A percentile compares a stretch with the other conserved stretches of the same genome.
phyloP scores from a whole-genome alignment of 495 filamentous ascomycete species.

The Hypoxylon trugodes region DNA sequence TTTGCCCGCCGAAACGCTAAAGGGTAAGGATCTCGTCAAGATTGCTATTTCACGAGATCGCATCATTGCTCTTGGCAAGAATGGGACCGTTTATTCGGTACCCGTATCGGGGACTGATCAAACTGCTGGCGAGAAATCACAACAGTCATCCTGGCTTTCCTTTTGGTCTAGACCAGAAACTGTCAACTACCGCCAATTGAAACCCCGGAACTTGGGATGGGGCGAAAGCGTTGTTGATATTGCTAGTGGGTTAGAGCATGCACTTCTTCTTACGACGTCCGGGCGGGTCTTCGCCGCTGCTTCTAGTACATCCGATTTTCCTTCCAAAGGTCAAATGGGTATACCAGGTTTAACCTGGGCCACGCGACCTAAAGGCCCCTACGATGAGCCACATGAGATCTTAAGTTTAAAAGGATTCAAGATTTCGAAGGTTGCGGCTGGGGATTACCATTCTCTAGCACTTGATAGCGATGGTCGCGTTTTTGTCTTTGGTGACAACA shows the following conservation, averaged over 20 bases:
- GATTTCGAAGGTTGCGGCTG: constrained; percentile 77
- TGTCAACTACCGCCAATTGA: constrained; percentile 72
- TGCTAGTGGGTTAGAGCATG: constrained; percentile 81
- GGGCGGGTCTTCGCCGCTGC: constrained; percentile 90
- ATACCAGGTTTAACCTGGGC: constrained; percentile 82
- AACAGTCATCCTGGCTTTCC: constrained; percentile 72
- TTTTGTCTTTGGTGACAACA: constrained; percentile 93
- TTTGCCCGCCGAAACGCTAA: constrained; percentile 74
- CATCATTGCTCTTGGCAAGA: constrained; percentile 78
- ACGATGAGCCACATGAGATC: constrained; percentile 79
- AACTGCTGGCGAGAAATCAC: constrained; percentile 62
- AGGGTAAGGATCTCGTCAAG: constrained; percentile 79
- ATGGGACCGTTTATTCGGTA: constrained; percentile 86
- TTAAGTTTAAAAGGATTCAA: constrained; percentile 59
- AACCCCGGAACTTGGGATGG: constrained; percentile 71
- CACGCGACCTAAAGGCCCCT: constrained; percentile 78
- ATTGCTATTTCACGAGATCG: constrained; percentile 80
- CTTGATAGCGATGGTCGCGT: constrained; percentile 76
- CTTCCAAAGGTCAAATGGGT: constrained; percentile 85
- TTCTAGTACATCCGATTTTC: constrained; percentile 77
- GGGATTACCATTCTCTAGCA: constrained; percentile 86
- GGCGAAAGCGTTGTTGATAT: constrained; percentile 79
- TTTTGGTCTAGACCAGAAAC: constrained; percentile 69
- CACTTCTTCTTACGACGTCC: constrained; percentile 81
- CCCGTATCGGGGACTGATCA: constrained; percentile 81